Evolutionary conservation across 1,139 yeast species (phyloP).

Genomic region (Candida sanyaensis): DNA sequence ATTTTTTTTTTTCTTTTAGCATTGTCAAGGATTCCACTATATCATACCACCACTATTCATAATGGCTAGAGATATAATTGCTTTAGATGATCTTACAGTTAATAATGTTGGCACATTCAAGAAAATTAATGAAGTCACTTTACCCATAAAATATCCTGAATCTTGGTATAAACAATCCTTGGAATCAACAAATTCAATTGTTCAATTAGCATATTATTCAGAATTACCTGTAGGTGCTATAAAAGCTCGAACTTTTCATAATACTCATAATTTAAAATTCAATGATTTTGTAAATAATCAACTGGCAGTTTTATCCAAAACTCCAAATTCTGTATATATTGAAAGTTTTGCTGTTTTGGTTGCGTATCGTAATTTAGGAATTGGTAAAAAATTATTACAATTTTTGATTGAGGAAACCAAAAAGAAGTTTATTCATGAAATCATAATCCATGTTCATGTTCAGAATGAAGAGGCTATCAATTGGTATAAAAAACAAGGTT

Average conservation of each 20-base stretch:
- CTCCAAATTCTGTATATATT: conserved; percentile 58
- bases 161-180: conserved; percentile 47
- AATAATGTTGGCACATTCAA: conserved; percentile 57
- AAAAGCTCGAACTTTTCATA: conserved; percentile 48
- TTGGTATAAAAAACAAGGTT: conserved; percentile 63
- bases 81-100: conserved; percentile 56
- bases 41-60: background rate
- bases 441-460: conserved; percentile 61
- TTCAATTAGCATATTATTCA: conserved; percentile 53
- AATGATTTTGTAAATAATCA: conserved; percentile 24
- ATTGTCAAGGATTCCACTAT: background rate
- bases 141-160: conserved; percentile 46
- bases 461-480: conserved; percentile 44
- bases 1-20: background rate
- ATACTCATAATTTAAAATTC: conserved; percentile 24
- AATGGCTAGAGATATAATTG: conserved; percentile 38
- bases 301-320: conserved; percentile 27
- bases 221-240: conserved; percentile 76
- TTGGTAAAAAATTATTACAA: conserved; percentile 60
- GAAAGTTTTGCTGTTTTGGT: conserved; percentile 68
- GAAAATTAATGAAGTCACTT: conserved; percentile 45
- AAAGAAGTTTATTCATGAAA: conserved; percentile 52
- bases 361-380: conserved; percentile 59
- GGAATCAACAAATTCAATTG: conserved; percentile 31
- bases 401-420: conserved; percentile 58